These are phyloP conservation scores for Vanrija humicola DNA, from an alignment of 1,284 basidiomycete species.

Conservation along the genomic window DNA sequence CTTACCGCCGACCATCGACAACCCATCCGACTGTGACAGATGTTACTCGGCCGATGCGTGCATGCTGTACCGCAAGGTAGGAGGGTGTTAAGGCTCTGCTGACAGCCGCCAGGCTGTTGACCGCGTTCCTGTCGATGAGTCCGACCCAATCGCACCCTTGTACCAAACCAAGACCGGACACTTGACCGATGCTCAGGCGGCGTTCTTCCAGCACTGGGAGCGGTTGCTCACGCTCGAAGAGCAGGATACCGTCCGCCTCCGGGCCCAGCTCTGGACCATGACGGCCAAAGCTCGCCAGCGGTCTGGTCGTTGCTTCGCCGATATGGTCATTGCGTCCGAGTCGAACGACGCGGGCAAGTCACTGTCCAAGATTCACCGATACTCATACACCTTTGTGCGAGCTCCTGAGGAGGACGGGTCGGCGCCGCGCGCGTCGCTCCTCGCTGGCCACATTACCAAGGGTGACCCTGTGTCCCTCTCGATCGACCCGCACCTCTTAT, in stretches of 20 bases:
- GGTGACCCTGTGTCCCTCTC: constrained; percentile 83
- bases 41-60: constrained; percentile 84
- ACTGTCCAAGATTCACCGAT: constrained; percentile 50
- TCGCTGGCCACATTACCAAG: constrained; percentile 71
- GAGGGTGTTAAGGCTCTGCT: constrained; percentile 16
- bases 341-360: constrained; percentile 41
- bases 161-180: constrained; percentile 78
- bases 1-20: constrained; percentile 82
- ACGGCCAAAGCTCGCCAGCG: constrained; percentile 71
- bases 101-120: constrained; percentile 61
- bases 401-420: constrained; percentile 26
- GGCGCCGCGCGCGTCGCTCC: constrained; percentile 52
- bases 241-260: constrained; percentile 72
- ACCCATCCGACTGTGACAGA: constrained; percentile 67
- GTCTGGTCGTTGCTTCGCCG: constrained; percentile 69
- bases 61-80: constrained; percentile 86
- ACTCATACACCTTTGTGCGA: constrained; percentile 64
- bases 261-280: constrained; percentile 92
- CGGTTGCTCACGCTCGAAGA: constrained; percentile 82
- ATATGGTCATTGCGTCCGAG: constrained; percentile 64
- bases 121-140: constrained; percentile 53
- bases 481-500: constrained; percentile 76
- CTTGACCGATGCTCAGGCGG: constrained; percentile 62
- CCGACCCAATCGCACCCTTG: constrained; percentile 68
- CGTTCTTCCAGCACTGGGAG: constrained; percentile 92